Evolutionary conservation across 2,329 filamentous ascomycete species (phyloP), one percentile per base, ranked within the genome.

Genomic region (Juglanconis oblonga): DNA sequence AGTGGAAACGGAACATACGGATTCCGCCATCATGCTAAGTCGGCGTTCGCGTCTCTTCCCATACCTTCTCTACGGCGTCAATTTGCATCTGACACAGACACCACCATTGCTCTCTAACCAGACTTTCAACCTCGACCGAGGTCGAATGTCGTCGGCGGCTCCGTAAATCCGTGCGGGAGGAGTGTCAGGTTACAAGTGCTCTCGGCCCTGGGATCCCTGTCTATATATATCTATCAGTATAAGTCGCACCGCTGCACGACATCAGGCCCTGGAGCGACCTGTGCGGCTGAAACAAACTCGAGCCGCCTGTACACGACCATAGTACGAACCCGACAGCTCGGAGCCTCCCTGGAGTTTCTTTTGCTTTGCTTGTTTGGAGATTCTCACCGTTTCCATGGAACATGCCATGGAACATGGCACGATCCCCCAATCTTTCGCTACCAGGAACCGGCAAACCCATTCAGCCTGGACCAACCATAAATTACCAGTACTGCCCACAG

Each of bases 201-300:
- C 42, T 48, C 4, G 38, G 38, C 10, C 10, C 38, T 50, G 24
- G 32, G 33, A 57, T 14, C 54, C 54, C 45, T 57, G 54, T 44
- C 45, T n/a, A 50, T 49, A 49, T 10, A 32, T 52, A 52, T 40
- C 14, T 52, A 38, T 33, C 9, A 14, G 14, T 29, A 42, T 17
- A 17, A 32, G 13, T 42, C 17, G 17, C 29, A 52, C 13, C 50
- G 47, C 54, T 57, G 54, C 54, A 50, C 24, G 45, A 50, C 54
- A 57, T 57, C 32, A 32, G 38, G 47, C 48, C 48, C 45, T 50
- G 13, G 44, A 6, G 47, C 32, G 38, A 42, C 31, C 50, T 13
- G 14, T 55, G 52, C 45, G 52, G 57, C 57, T 59, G 52, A 59
- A 56, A 59, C 38, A 52, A n/a, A 44, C 32, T 9, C 13, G 24